A percentile compares a stretch with the other conserved stretches of the same genome.
Conservation (phyloP, 2,329 filamentous ascomycete species). For the Colletotrichum echinochloae region DNA sequence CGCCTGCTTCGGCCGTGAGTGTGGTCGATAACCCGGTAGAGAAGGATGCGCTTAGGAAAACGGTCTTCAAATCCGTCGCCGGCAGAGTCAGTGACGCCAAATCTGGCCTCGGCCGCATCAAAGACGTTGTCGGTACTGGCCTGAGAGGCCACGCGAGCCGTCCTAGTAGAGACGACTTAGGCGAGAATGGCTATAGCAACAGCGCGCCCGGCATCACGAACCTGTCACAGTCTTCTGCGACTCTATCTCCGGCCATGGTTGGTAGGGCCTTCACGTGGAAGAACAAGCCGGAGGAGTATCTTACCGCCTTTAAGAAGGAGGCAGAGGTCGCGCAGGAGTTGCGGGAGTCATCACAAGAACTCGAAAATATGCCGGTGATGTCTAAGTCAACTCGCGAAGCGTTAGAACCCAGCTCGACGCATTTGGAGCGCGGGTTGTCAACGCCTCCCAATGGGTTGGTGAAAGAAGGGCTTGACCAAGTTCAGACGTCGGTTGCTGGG, state of each 20-base stretch:
- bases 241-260: conserved; percentile 53
- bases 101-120: conserved; percentile 85
- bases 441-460: conserved; percentile 21
- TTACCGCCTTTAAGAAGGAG: conserved; percentile 43
- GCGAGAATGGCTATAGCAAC: conserved; percentile 51
- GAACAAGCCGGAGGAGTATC: conserved; percentile 71
- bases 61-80: conserved; percentile 82
- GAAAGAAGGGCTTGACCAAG: conserved; percentile 31
- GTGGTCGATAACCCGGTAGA: conserved; percentile 62
- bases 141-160: conserved; percentile 65
- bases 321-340: conserved; percentile 28
- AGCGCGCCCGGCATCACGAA: conserved; percentile 51
- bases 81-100: conserved; percentile 84
- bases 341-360: conserved; percentile 24
- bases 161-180: conserved; percentile 68
- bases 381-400: conserved; percentile 8
- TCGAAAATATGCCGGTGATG: background rate
- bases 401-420: conserved; percentile 22
- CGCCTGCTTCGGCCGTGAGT: conserved; percentile 60
- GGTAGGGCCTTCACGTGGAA: conserved; percentile 72
- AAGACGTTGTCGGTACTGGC: conserved; percentile 79
- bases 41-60: conserved; percentile 70
- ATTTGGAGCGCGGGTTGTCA: conserved; percentile 24
- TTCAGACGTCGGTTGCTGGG: conserved; percentile 63
- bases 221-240: conserved; percentile 52